These are phyloP conservation scores for Amniculicola lignicola DNA, from an alignment of 495 filamentous ascomycete genomes.

Conservation along the genomic window DNA sequence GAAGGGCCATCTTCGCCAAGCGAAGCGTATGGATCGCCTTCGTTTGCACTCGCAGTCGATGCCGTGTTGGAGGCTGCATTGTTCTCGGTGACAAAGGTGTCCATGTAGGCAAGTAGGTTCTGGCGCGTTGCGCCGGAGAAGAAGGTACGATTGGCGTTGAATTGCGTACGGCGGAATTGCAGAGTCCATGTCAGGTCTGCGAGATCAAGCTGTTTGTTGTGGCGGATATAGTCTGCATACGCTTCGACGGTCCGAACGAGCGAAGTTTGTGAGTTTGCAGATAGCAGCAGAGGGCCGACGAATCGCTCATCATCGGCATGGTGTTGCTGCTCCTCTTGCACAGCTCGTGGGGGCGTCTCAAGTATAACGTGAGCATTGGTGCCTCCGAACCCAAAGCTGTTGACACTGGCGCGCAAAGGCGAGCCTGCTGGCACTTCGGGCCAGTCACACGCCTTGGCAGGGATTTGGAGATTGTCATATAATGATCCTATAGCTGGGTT, in stretches of 20 bases:
- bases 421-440: slow-evolving; percentile 9
- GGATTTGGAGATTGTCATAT: slow-evolving; percentile 7
- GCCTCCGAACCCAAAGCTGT: slow-evolving; percentile 25
- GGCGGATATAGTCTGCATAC: not conserved
- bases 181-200: not conserved
- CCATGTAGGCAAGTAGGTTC: not conserved
- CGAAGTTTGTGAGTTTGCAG: not conserved
- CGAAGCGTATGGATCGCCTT: not conserved
- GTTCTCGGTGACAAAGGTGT: not conserved
- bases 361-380: slow-evolving; percentile 21
- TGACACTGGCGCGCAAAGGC: slow-evolving; percentile 31
- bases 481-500: slow-evolving; percentile 37
- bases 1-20: no score
- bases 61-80: not conserved
- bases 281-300: not conserved
- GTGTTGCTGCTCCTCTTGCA: not conserved
- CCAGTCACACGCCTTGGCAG: slow-evolving; percentile 24
- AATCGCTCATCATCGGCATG: not conserved
- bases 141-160: not conserved
- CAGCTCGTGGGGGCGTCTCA: not conserved
- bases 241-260: not conserved
- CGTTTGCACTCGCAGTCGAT: not conserved
- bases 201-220: not conserved
- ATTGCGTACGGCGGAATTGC: not conserved
- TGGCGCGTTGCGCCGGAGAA: not conserved